These are phyloP conservation scores for Leccinum subgranulosum DNA, from an alignment of 768 basidiomycete species.

Conservation along the genomic window DNA sequence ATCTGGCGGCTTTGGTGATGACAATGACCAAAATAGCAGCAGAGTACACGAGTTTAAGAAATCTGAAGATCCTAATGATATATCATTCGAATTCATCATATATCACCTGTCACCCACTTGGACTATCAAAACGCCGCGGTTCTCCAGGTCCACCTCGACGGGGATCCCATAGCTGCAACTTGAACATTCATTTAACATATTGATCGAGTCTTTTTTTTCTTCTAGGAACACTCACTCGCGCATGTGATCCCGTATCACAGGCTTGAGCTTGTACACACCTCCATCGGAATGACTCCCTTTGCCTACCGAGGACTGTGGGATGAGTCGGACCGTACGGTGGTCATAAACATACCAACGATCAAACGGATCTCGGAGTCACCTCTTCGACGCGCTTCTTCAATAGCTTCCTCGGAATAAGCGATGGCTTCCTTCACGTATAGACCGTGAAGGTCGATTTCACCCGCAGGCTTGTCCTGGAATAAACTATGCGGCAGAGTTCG, in stretches of 20 bases:
- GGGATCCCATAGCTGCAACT: constrained; percentile 67
- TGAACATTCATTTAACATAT: neutral
- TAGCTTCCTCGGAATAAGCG: constrained; percentile 62
- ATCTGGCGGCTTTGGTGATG: neutral
- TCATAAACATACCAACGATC: constrained; percentile 70
- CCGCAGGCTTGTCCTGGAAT: constrained; percentile 53
- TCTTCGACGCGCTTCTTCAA: constrained; percentile 57
- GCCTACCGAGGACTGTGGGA: constrained; percentile 38
- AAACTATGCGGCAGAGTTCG: neutral
- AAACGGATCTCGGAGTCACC: constrained; percentile 66
- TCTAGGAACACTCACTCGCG: constrained; percentile 48
- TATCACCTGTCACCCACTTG: constrained; percentile 23
- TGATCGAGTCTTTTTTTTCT: neutral
- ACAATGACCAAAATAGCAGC: neutral
- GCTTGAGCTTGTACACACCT: constrained; percentile 79
- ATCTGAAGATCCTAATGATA: neutral
- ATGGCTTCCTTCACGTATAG: constrained; percentile 93
- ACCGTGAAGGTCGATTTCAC: constrained; percentile 87
- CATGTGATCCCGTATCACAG: constrained; percentile 84
- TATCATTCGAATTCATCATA: neutral
- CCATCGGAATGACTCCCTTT: constrained; percentile 85
- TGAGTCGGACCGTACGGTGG: neutral
- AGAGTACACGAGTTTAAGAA: neutral
- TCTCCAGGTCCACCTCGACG: constrained; percentile 74
- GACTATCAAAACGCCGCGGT: constrained; percentile 82